phyloP scores from a whole-genome alignment of 1,139 yeast genomes.

The Saccharomyces pastorianus region DNA sequence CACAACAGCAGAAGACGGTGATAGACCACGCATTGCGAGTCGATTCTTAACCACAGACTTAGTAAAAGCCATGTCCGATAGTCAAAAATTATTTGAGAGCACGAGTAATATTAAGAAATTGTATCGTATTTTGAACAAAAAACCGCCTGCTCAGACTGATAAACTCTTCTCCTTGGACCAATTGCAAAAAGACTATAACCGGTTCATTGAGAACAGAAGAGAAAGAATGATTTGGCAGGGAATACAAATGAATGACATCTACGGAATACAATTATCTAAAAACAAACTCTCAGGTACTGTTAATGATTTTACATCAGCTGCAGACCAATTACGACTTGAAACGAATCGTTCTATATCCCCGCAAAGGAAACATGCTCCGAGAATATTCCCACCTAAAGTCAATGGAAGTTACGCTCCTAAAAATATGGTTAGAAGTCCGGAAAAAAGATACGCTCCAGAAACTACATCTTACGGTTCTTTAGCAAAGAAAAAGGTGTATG shows the following conservation, averaged over 20 bases:
- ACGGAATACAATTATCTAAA: constrained; percentile 11
- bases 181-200: constrained; percentile 25
- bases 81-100: constrained; percentile 23
- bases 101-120: constrained; percentile 17
- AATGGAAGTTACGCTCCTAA: background rate
- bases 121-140: constrained; percentile 16
- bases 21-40: constrained; percentile 22
- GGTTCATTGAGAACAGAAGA: constrained; percentile 23
- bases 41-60: constrained; percentile 27
- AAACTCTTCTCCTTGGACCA: constrained; percentile 19
- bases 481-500: background rate
- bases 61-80: constrained; percentile 23
- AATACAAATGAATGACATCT: constrained; percentile 16
- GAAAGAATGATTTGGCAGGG: constrained; percentile 28
- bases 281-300: background rate
- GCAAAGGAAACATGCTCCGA: background rate
- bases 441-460: constrained; percentile 3
- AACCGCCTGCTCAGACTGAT: constrained; percentile 7
- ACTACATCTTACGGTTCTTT: background rate
- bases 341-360: background rate
- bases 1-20: constrained; percentile 17
- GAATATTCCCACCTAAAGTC: no score
- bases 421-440: background rate
- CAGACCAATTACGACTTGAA: constrained; percentile 14
- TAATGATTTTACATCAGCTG: constrained; percentile 25